Evolutionary conservation across 257 asterid genomes (phyloP).

Genomic region (Solanum arcanum): DNA sequence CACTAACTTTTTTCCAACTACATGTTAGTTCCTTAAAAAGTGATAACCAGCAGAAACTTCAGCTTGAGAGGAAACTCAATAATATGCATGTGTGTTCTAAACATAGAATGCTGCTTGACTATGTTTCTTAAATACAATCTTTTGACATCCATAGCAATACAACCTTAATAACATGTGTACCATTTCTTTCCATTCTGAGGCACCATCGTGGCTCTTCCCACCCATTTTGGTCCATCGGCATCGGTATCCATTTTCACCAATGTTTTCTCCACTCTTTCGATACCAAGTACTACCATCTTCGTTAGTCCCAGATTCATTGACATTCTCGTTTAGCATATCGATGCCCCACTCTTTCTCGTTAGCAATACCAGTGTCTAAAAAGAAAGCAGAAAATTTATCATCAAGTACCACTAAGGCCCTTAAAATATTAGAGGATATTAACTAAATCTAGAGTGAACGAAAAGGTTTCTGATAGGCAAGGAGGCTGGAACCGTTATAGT

Average conservation of each 20-base stretch:
- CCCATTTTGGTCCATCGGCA: constrained; percentile 98
- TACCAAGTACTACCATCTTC: constrained; percentile 98
- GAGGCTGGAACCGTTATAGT: not conserved
- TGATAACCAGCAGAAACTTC: not conserved
- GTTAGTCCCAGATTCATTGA: constrained; percentile 68
- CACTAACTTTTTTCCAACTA: not conserved
- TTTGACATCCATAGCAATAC: not conserved
- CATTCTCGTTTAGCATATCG: constrained; percentile 49
- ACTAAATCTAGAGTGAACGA: not conserved
- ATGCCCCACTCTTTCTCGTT: constrained; percentile 99
- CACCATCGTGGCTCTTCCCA: constrained; percentile 59
- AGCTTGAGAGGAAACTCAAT: not conserved
- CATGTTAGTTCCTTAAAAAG: not conserved
- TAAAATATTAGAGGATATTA: not conserved
- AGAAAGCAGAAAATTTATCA: not conserved
- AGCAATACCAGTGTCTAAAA: constrained; percentile 91
- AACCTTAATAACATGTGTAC: constrained; percentile 24
- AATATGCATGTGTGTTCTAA: not conserved
- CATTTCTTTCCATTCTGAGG: constrained; percentile 98
- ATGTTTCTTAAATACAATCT: not conserved
- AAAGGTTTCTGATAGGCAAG: not conserved
- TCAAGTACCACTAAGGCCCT: not conserved
- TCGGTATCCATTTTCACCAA: constrained; percentile 84
- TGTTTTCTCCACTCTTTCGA: constrained; percentile 81
- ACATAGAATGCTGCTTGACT: not conserved